These are phyloP conservation scores for Malassezia sympodialis DNA, from an alignment of 1,284 basidiomycete species.

Conservation along the genomic window DNA sequence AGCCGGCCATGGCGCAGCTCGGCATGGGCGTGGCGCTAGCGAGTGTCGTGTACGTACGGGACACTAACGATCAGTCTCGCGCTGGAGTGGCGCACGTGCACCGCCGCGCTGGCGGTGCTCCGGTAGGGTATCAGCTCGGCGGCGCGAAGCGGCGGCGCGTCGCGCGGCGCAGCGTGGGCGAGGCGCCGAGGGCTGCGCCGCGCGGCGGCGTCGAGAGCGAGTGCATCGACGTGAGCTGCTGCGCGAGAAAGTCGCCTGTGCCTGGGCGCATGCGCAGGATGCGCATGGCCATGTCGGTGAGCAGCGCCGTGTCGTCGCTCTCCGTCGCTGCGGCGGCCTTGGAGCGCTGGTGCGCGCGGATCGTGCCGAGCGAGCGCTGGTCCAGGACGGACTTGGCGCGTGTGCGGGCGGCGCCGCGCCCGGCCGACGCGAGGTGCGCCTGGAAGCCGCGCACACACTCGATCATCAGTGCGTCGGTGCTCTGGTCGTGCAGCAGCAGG, in stretches of 20 bases:
- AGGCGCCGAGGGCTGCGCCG: not conserved
- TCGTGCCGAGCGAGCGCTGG: conserved; percentile 80
- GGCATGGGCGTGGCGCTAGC: not conserved
- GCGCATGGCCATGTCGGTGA: conserved; percentile 38
- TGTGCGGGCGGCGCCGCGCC: conserved; percentile 52
- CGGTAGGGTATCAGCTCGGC: not conserved
- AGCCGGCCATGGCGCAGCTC: not conserved
- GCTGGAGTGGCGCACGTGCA: not conserved
- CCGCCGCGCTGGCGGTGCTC: not conserved
- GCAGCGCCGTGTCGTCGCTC: conserved; percentile 48
- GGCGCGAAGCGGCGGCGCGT: not conserved
- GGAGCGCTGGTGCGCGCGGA: conserved; percentile 83
- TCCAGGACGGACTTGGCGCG: conserved; percentile 60
- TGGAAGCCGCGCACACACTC: conserved; percentile 91
- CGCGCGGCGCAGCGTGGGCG: not conserved
- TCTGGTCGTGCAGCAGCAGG: conserved; percentile 39
- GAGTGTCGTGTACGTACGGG: not conserved
- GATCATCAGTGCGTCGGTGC: conserved; percentile 51
- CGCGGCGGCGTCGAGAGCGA: conserved; percentile 14
- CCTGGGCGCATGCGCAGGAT: conserved; percentile 36
- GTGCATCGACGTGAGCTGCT: conserved; percentile 37
- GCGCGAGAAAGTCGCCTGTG: conserved; percentile 35
- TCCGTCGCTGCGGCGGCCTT: conserved; percentile 54
- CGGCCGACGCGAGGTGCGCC: conserved; percentile 26
- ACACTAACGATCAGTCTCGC: not conserved